A percentile compares a stretch with the other conserved stretches of the same genome.
These are phyloP conservation scores for Phytophthora fragariae DNA, from an alignment of 352 stramenopile genomes.

Conservation along the genomic window DNA sequence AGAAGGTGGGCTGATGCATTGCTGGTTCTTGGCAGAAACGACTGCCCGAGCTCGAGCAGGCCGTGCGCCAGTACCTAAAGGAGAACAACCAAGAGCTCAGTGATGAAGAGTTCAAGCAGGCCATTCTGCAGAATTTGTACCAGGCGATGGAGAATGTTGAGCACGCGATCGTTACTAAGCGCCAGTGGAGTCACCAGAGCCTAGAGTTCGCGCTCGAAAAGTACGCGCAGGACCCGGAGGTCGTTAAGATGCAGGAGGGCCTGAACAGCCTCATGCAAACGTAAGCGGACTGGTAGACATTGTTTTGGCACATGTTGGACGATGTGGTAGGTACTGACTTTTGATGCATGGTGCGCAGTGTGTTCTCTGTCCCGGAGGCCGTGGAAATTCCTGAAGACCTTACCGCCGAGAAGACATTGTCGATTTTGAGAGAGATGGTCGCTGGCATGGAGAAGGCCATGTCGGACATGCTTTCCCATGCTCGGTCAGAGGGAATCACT, in stretches of 20 bases:
- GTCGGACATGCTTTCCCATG: conserved; percentile 77
- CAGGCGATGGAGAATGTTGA: conserved; percentile 78
- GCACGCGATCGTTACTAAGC: conserved; percentile 66
- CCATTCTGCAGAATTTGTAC: conserved; percentile 77
- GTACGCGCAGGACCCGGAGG: conserved; percentile 64
- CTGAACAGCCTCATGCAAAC: conserved; percentile 75
- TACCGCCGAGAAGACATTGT: conserved; percentile 73
- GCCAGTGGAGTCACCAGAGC: conserved; percentile 68
- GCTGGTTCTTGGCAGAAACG: conserved; percentile 49
- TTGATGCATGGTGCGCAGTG: conserved; percentile 34
- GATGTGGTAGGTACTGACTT: conserved; percentile 11
- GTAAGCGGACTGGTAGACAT: conserved; percentile 29
- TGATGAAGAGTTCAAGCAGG: conserved; percentile 81
- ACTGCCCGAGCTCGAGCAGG: conserved; percentile 72
- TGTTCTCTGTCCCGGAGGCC: conserved; percentile 61
- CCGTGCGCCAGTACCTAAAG: conserved; percentile 72
- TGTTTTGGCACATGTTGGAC: neutral
- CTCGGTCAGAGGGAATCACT: conserved; percentile 74
- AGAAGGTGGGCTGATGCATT: conserved; percentile 2
- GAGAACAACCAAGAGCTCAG: conserved; percentile 69
- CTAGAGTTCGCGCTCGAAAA: conserved; percentile 71
- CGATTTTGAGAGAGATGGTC: conserved; percentile 72
- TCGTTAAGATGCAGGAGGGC: conserved; percentile 69
- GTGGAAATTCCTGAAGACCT: conserved; percentile 75
- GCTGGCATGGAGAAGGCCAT: conserved; percentile 84